Evolutionary conservation across 164 flowering plant genomes (phyloP).

Genomic region (Annona squamosa): DNA sequence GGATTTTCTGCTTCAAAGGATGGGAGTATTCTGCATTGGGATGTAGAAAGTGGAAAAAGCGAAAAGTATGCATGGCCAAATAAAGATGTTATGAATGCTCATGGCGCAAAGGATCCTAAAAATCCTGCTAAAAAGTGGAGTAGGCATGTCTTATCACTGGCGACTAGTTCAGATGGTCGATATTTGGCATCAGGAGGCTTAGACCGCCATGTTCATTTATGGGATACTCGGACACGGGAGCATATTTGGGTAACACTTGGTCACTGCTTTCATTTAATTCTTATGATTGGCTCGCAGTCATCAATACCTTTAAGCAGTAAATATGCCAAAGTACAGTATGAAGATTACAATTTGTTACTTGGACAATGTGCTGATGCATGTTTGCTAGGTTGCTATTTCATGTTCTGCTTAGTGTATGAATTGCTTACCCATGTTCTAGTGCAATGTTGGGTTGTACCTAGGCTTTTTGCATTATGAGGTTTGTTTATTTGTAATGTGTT

Average conservation of each 20-base stretch:
- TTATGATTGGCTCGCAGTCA: too few relatives aligned
- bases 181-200: slow-evolving; percentile 92
- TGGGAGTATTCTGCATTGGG: slow-evolving; percentile 85
- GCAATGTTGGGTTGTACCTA: too few relatives aligned
- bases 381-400: too few relatives aligned
- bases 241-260: slow-evolving; percentile 62
- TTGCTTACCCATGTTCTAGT: too few relatives aligned
- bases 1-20: slow-evolving; percentile 96
- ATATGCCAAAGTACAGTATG: neutral
- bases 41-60: slow-evolving; percentile 65
- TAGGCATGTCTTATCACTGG: slow-evolving; percentile 58
- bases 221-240: slow-evolving; percentile 82
- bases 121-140: slow-evolving; percentile 64
- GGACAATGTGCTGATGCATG: neutral
- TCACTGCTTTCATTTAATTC: neutral
- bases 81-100: slow-evolving; percentile 53
- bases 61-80: slow-evolving; percentile 78
- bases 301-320: neutral
- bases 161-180: slow-evolving; percentile 85
- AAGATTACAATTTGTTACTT: neutral
- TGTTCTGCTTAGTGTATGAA: too few relatives aligned
- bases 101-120: slow-evolving; percentile 64
- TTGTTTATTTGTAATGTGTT: too few relatives aligned
- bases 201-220: slow-evolving; percentile 91
- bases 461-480: too few relatives aligned